Conservation (phyloP, 345 rosid species). For the Lumnitzera racemosa region DNA sequence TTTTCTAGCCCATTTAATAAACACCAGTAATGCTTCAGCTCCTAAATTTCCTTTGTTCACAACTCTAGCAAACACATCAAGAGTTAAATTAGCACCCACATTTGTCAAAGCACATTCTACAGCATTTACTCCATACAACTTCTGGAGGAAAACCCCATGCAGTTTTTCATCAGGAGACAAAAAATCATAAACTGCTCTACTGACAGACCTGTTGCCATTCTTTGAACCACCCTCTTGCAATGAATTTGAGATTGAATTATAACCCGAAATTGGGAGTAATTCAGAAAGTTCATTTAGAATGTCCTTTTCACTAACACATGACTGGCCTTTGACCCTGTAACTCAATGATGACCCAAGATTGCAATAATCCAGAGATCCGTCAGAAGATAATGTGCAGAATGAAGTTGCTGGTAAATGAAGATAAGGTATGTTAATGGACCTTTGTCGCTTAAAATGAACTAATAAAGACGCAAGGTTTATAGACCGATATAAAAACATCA, state of each 20-base stretch:
- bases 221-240: constrained; percentile 6
- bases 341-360: constrained; percentile 8
- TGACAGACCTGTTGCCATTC: constrained; percentile 10
- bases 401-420: constrained; percentile 9
- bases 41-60: constrained; percentile 60
- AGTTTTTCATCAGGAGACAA: constrained; percentile 64
- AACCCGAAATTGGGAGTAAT: constrained; percentile 36
- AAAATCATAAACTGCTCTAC: constrained; percentile 31
- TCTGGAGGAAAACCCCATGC: constrained; percentile 86
- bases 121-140: constrained; percentile 45
- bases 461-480: constrained; percentile 5
- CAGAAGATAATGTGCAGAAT: constrained; percentile 9
- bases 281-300: constrained; percentile 57
- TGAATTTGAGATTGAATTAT: constrained; percentile 4
- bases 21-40: constrained; percentile 59
- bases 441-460: constrained; percentile 5
- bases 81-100: constrained; percentile 38
- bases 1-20: constrained; percentile 71
- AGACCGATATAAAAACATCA: constrained; percentile 19
- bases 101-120: constrained; percentile 38
- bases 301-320: constrained; percentile 30
- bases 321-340: constrained; percentile 6
- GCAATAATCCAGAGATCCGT: constrained; percentile 6
- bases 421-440: constrained; percentile 11
- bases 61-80: constrained; percentile 56